Conservation (phyloP, 495 filamentous ascomycete species). For the Penicillium canariense region DNA sequence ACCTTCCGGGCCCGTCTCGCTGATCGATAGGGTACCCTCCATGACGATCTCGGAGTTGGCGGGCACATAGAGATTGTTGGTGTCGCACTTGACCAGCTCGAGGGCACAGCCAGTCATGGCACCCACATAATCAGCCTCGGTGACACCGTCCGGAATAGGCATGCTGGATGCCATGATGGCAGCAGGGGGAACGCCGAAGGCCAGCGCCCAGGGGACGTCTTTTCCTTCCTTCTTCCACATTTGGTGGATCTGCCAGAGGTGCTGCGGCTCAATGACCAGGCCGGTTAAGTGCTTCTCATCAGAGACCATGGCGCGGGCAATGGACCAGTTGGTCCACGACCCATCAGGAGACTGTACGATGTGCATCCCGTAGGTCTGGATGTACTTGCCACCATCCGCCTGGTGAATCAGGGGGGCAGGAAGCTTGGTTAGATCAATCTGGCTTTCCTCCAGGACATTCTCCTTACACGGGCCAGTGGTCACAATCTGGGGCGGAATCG, state of each 20-base stretch:
- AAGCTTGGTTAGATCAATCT: slow-evolving; percentile 36
- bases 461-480: slow-evolving; percentile 36
- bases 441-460: slow-evolving; percentile 26
- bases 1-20: slow-evolving; percentile 33
- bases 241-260: slow-evolving; percentile 36
- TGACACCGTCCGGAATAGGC: slow-evolving; percentile 38
- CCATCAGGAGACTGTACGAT: slow-evolving; percentile 37
- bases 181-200: slow-evolving; percentile 40
- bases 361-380: slow-evolving; percentile 42
- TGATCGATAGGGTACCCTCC: slow-evolving; percentile 38
- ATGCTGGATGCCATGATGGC: slow-evolving; percentile 41
- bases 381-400: slow-evolving; percentile 40
- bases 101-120: slow-evolving; percentile 35
- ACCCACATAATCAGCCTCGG: slow-evolving; percentile 37
- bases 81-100: slow-evolving; percentile 43
- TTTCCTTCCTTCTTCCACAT: slow-evolving; percentile 37
- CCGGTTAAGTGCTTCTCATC: slow-evolving; percentile 33
- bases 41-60: slow-evolving; percentile 41
- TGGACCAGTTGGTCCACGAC: slow-evolving; percentile 45
- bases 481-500: slow-evolving; percentile 27
- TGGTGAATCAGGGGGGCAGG: slow-evolving; percentile 35
- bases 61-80: slow-evolving; percentile 38
- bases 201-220: slow-evolving; percentile 39
- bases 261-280: slow-evolving; percentile 30
- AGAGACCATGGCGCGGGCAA: slow-evolving; percentile 39